A percentile compares a stretch with the other conserved stretches of the same genome.
phyloP scores from a whole-genome alignment of 208 protist genomes.

The Trichomonas vaginalis region DNA sequence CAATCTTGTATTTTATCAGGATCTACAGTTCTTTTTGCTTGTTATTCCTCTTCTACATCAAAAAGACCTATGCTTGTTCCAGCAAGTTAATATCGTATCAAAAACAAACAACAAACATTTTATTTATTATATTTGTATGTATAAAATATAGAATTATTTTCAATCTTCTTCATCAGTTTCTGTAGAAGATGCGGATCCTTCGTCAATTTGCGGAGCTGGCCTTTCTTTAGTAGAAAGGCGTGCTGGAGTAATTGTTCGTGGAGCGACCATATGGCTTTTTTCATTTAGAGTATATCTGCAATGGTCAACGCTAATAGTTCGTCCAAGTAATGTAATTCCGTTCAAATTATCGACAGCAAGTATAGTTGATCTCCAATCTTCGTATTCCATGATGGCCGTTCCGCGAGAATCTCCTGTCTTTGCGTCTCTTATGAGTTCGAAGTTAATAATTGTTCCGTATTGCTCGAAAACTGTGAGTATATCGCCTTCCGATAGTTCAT shows the following conservation, averaged over 20 bases:
- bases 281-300: background rate
- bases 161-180: background rate
- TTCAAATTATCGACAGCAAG: slow-evolving; percentile 77
- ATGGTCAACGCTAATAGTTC: background rate
- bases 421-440: slow-evolving; percentile 33
- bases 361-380: slow-evolving; percentile 53
- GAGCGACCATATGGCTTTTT: background rate
- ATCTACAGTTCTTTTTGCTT: background rate
- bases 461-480: slow-evolving; percentile 24
- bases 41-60: background rate
- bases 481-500: slow-evolving; percentile 32
- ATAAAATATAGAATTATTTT: background rate
- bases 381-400: slow-evolving; percentile 38
- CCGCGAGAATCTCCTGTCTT: slow-evolving; percentile 39
- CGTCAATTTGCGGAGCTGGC: background rate
- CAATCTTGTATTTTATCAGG: background rate
- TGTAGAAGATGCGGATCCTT: slow-evolving; percentile 7
- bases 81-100: background rate
- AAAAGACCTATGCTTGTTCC: background rate
- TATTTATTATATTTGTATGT: too few species aligned
- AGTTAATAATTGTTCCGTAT: slow-evolving; percentile 34
- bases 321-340: slow-evolving; percentile 31
- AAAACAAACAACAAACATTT: background rate
- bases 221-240: background rate
- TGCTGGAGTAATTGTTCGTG: background rate